Conservation (phyloP, 345 rosid species). For the Aquilaria sinensis region DNA sequence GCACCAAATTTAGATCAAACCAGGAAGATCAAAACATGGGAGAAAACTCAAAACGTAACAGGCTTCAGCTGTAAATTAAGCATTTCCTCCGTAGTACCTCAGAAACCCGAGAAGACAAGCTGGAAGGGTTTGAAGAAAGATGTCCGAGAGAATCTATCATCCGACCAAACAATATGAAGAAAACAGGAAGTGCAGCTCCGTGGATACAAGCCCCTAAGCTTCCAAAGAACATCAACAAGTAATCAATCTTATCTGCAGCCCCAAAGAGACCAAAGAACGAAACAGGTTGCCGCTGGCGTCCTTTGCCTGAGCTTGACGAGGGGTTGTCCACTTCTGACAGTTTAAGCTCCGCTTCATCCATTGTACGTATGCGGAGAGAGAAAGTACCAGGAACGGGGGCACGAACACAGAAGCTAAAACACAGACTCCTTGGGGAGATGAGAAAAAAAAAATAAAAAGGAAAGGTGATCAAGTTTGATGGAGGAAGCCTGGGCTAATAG, state of each 20-base stretch:
- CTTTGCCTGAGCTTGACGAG: conserved; percentile 7
- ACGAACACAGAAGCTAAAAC: conserved; percentile 1
- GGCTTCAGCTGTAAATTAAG: background rate
- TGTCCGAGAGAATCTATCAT: conserved; percentile 70
- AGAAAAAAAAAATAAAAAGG: background rate
- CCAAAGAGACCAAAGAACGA: conserved; percentile 57
- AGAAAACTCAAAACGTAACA: background rate
- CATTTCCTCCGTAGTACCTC: conserved; percentile 29
- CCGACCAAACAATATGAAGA: conserved; percentile 57
- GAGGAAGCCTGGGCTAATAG: too few species aligned
- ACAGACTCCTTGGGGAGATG: conserved; percentile 12
- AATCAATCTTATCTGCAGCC: conserved; percentile 60
- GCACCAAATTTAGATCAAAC: background rate
- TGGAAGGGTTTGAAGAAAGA: conserved; percentile 43
- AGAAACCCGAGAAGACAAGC: conserved; percentile 45
- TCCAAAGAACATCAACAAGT: conserved; percentile 49
- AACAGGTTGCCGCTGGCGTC: conserved; percentile 12
- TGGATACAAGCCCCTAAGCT: conserved; percentile 55
- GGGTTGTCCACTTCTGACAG: conserved; percentile 11
- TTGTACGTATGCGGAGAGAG: background rate
- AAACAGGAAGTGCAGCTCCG: conserved; percentile 67
- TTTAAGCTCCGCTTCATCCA: conserved; percentile 23
- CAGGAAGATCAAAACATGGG: background rate
- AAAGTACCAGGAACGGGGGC: background rate
- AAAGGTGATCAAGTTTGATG: too few species aligned